Conservation (phyloP, 1,139 yeast genomes). For the Geotrichum reessii region DNA sequence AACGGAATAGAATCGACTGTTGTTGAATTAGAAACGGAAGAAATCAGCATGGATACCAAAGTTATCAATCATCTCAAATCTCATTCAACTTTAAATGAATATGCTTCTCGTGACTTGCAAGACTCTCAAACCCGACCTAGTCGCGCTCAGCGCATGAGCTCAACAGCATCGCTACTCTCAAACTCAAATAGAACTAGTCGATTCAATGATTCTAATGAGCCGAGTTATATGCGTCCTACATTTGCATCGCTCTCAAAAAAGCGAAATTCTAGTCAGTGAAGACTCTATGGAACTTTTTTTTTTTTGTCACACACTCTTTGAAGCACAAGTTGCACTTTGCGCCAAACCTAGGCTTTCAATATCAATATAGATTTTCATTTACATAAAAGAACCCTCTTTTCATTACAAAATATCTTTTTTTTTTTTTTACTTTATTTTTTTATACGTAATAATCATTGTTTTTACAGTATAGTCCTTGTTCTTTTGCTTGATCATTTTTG, state of each 20-base stretch:
- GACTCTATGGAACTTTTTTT: not conserved
- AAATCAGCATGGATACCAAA: too few relatives aligned
- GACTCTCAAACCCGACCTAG: too few relatives aligned
- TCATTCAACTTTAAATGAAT: too few relatives aligned
- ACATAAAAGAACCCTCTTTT: not conserved
- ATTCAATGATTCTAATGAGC: not conserved
- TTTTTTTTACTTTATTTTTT: not conserved
- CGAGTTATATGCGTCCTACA: not conserved
- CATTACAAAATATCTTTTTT: not conserved
- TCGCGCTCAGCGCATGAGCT: too few relatives aligned
- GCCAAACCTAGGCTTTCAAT: not conserved
- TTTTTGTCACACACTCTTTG: not conserved
- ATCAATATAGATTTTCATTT: not conserved
- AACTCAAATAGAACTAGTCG: not conserved
- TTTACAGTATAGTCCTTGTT: not conserved
- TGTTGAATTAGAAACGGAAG: too few relatives aligned
- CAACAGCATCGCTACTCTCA: too few relatives aligned
- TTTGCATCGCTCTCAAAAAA: not conserved
- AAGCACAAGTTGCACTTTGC: not conserved
- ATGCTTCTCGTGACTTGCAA: too few relatives aligned
- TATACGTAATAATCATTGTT: not conserved
- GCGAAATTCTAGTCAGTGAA: not conserved
- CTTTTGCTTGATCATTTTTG: not conserved
- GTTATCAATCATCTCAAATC: too few relatives aligned
- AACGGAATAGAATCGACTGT: too few relatives aligned